These are phyloP conservation scores for Imleria badia DNA, from an alignment of 768 basidiomycete genomes.

Conservation along the genomic window DNA sequence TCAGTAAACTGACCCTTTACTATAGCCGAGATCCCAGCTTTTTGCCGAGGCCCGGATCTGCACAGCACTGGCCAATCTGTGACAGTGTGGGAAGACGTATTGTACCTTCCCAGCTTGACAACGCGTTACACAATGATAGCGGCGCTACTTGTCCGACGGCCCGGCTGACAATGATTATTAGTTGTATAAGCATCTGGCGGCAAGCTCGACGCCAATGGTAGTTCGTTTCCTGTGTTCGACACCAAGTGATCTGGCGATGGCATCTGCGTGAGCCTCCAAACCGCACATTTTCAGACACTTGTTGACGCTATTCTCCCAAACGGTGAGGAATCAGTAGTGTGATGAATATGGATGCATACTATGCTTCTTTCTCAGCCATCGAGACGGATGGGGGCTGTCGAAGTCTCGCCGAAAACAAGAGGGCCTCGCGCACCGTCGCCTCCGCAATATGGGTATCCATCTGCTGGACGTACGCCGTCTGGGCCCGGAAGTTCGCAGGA, in stretches of 20 bases:
- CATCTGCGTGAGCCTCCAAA: conserved; percentile 58
- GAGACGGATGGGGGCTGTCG: conserved; percentile 72
- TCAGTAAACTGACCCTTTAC: no score
- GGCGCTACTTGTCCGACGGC: no score
- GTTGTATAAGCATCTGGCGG: no score
- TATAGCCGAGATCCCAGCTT: no score
- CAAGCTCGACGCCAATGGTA: conserved; percentile 62
- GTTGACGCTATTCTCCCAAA: conserved; percentile 48
- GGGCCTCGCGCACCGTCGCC: conserved; percentile 77
- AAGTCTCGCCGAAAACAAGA: conserved; percentile 75
- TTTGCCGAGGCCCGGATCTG: no score
- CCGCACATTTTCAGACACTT: conserved; percentile 66
- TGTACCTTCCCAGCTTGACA: no score
- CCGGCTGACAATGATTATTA: no score
- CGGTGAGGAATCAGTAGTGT: not conserved
- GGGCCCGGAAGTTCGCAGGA: conserved; percentile 60
- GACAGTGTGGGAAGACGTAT: no score
- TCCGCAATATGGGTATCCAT: conserved; percentile 77
- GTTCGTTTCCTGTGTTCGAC: conserved; percentile 54
- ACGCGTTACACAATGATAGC: no score
- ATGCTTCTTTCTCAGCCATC: conserved; percentile 70
- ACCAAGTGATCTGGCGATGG: conserved; percentile 55
- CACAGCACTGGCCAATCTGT: no score
- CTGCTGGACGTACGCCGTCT: conserved; percentile 62
- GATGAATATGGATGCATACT: conserved; percentile 44